A percentile compares a stretch with the other conserved stretches of the same genome.
Evolutionary conservation across 192 early-diverging fungal genomes (phyloP).

Genomic region (Entrophospora sp.): DNA sequence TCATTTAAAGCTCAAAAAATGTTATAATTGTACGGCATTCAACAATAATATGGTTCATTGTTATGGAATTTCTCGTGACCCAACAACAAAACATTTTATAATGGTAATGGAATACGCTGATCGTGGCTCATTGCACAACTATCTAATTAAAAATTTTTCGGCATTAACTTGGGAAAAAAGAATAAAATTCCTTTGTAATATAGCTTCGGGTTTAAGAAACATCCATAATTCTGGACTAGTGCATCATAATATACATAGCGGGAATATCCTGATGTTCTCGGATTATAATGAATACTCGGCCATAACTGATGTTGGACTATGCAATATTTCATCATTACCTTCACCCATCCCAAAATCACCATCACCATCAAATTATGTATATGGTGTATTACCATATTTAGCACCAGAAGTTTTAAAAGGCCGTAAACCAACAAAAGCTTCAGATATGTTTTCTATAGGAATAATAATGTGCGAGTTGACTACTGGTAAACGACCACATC

Average conservation of each 20-base stretch:
- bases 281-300: neutral
- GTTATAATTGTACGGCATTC: neutral
- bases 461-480: slow-evolving; percentile 37
- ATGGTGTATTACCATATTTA: slow-evolving; percentile 27
- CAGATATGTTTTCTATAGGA: slow-evolving; percentile 34
- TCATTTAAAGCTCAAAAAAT: neutral
- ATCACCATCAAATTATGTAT: neutral
- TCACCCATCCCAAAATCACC: neutral
- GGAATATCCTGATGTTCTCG: neutral
- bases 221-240: neutral
- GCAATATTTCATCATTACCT: neutral
- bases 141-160: neutral
- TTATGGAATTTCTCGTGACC: neutral
- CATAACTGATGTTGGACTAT: neutral
- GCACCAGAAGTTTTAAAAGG: slow-evolving; percentile 26
- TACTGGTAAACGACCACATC: slow-evolving; percentile 25
- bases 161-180: neutral
- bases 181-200: neutral
- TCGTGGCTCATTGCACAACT: neutral
- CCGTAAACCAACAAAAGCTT: neutral
- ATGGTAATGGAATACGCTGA: neutral
- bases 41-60: neutral
- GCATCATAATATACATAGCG: slow-evolving; percentile 2
- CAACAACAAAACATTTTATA: neutral
- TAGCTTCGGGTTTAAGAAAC: neutral